phyloP scores from a whole-genome alignment of 176 grass and related monocot genomes.

The Ananas comosus region DNA sequence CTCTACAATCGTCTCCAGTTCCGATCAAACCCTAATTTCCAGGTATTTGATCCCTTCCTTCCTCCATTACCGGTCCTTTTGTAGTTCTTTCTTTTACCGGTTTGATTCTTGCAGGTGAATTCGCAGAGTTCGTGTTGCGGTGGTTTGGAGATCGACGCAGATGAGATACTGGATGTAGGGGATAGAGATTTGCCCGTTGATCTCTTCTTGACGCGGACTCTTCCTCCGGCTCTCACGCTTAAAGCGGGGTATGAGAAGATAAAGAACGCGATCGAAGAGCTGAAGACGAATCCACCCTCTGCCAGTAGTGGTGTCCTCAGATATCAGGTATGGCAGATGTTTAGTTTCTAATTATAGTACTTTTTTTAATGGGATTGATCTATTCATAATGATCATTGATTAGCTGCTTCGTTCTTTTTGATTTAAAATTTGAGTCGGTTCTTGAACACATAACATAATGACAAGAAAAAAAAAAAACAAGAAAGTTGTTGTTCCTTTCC shows the following conservation, averaged over 20 bases:
- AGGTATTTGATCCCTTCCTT: neutral
- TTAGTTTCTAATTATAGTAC: neutral
- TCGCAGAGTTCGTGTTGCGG: neutral
- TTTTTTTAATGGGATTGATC: neutral
- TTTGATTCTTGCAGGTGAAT: constrained; percentile 18
- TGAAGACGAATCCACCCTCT: constrained; percentile 20
- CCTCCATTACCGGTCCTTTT: neutral
- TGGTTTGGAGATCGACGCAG: constrained; percentile 27
- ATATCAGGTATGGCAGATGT: constrained; percentile 14
- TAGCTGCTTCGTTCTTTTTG: neutral
- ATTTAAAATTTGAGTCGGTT: no score
- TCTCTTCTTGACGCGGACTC: constrained; percentile 19
- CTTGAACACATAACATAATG: no score
- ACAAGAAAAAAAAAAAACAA: no score
- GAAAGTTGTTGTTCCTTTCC: no score
- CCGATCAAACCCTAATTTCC: neutral
- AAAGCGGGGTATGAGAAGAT: constrained; percentile 32
- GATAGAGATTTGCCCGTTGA: constrained; percentile 22
- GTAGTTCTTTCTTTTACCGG: neutral
- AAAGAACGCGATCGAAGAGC: constrained; percentile 19
- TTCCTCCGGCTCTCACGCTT: constrained; percentile 23
- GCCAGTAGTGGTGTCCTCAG: constrained; percentile 25
- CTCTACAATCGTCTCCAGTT: neutral
- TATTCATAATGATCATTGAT: no score
- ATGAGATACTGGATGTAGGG: constrained; percentile 16